Evolutionary conservation across 371 early-diverging fungal species (phyloP).

Genomic region (Actinomortierella wolfii): DNA sequence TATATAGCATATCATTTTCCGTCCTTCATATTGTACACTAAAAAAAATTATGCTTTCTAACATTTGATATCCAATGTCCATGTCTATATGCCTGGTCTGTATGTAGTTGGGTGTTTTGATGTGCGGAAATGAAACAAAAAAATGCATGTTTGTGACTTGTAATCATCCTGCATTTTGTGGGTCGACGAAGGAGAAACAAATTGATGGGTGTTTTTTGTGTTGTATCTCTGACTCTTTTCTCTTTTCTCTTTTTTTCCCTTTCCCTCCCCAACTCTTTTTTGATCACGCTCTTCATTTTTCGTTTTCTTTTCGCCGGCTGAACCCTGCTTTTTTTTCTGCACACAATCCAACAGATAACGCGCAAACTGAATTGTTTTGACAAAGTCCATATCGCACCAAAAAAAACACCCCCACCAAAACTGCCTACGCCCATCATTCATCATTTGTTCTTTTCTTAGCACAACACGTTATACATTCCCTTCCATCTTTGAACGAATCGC

Average conservation of each 20-base stretch:
- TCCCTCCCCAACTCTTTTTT: neutral
- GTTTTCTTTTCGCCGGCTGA: neutral
- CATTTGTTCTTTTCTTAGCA: no score
- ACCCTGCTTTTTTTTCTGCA: neutral
- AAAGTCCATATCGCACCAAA: no score
- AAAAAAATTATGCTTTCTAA: constrained; percentile 5
- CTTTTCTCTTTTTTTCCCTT: constrained; percentile 6
- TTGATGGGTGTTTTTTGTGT: neutral
- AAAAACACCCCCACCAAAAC: no score
- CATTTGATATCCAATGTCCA: no score
- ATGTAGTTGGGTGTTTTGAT: no score
- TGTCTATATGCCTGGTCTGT: no score
- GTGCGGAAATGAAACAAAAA: no score
- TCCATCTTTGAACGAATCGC: neutral
- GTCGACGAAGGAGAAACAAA: neutral
- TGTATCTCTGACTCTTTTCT: constrained; percentile 1
- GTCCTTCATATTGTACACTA: neutral
- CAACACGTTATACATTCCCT: neutral
- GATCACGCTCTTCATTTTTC: constrained; percentile 3
- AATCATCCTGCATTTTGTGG: no score
- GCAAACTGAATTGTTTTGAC: no score
- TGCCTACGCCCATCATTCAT: no score
- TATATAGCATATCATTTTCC: neutral
- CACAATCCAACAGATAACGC: no score
- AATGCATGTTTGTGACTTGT: no score